Percentiles rank a stretch among this genome's conserved stretches.
These are phyloP conservation scores for Suhomyces kilbournensis DNA, from an alignment of 805 yeast genomes.

Conservation along the genomic window DNA sequence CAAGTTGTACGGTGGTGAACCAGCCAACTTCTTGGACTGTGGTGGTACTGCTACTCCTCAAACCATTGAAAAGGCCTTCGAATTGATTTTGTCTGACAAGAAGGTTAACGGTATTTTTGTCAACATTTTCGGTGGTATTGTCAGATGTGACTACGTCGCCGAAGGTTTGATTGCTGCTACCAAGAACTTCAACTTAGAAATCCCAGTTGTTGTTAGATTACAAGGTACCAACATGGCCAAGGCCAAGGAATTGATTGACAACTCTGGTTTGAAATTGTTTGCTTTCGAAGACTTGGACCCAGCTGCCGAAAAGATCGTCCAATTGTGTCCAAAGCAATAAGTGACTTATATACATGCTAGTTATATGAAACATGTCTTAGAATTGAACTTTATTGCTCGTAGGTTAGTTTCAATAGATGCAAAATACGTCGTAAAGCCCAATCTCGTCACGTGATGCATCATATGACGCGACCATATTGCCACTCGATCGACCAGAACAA, in stretches of 20 bases:
- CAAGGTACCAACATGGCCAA: conserved; percentile 95
- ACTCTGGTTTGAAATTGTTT: conserved; percentile 90
- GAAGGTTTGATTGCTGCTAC: conserved; percentile 95
- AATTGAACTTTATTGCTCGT: neutral
- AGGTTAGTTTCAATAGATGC: neutral
- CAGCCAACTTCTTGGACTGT: conserved; percentile 98
- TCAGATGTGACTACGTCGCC: conserved; percentile 98
- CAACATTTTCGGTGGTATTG: conserved; percentile 99
- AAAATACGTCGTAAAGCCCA: neutral
- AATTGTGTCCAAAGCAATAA: conserved; percentile 46
- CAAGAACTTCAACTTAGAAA: conserved; percentile 81
- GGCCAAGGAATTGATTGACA: conserved; percentile 80
- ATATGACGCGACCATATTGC: neutral
- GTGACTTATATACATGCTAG: neutral
- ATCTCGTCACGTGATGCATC: neutral
- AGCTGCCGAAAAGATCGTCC: conserved; percentile 94
- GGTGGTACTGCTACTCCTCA: conserved; percentile 99
- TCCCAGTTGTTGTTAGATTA: conserved; percentile 96
- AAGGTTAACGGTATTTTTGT: conserved; percentile 94
- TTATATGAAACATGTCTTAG: neutral
- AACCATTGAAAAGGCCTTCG: conserved; percentile 96
- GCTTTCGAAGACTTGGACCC: conserved; percentile 91
- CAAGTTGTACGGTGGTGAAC: conserved; percentile 96
- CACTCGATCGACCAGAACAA: conserved; percentile 1
- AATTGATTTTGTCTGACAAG: conserved; percentile 83